Evolutionary conservation across 2,329 filamentous ascomycete genomes (phyloP), one percentile per base, ranked within the genome.

Genomic region (Iodosphaeria phyllophila): DNA sequence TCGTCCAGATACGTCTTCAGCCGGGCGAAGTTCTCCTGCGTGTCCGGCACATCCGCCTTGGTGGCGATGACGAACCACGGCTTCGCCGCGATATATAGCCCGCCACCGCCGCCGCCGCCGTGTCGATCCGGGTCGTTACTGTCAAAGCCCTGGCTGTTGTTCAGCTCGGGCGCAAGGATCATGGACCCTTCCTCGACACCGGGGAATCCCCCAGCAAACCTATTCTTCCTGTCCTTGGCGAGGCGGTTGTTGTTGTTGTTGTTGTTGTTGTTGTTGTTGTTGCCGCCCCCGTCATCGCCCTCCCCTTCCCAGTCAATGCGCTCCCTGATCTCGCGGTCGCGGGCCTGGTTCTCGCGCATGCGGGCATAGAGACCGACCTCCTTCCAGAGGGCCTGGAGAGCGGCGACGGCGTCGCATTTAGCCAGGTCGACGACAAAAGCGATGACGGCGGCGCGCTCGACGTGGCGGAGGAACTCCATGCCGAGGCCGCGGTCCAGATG

Each of bases 1-100:
- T 53, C 54, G 4, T 64, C 57, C 4, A 98, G 51, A 47, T 93
- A 92, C 6, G 52, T 50, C 35, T 71, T 70, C 36, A 98, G 53
- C 25, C 54, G 50, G 18, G 48, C 50, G 45, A 80, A 98, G 43
- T 89, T 91, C 13, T 70, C 64, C 45, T 83, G 66, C 2, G 89
- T 92, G 3, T 64, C 64, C 4, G 73, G 67, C 27, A 92, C 46
- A 45, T 95, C 86, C 1, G 80, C 84, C 51, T 95, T 95, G 12
- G 84, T 93, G 2, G 80, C 86, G 21, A 93, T 72, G 5, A 93
- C 84, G 40, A 92, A 89, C 89, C 89, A 98, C 1, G 89, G 84
- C 53, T 98, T 98, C 17, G 67, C 68, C n/a, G 78, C 77, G 35
- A 95, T 91, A 20, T 75, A 69, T n/a, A 78, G 44, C 33, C 24